Conservation (phyloP, 2,329 filamentous ascomycete species). For the Stagonosporopsis rhizophila region DNA sequence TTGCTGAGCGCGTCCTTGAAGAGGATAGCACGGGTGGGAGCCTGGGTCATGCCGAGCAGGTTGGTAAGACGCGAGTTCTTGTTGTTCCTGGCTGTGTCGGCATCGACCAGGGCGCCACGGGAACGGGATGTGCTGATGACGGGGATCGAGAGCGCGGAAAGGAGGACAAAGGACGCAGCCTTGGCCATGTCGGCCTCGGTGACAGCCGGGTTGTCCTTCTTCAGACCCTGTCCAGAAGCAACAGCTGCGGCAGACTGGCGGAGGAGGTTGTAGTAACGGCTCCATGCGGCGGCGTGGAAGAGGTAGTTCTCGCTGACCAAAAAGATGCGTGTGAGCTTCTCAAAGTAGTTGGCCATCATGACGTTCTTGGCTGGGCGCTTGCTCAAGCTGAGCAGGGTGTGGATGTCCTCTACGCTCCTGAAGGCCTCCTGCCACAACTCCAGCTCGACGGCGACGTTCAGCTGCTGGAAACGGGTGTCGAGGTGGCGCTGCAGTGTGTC, state of each 20-base stretch:
- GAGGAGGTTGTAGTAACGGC: conserved; percentile 94
- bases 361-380: conserved; percentile 98
- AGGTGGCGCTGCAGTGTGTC: conserved; percentile 97
- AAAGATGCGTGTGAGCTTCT: conserved; percentile 98
- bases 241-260: conserved; percentile 87
- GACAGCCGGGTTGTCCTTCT: conserved; percentile 91
- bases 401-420: conserved; percentile 98
- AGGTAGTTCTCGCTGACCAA: conserved; percentile 99
- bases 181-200: conserved; percentile 91
- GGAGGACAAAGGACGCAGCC: conserved; percentile 91
- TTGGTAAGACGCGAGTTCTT: conserved; percentile 98
- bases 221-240: conserved; percentile 83
- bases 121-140: conserved; percentile 99
- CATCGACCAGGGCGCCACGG: conserved; percentile 92
- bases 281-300: conserved; percentile 98
- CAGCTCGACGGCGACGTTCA: conserved; percentile 96
- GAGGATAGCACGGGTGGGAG: conserved; percentile 85
- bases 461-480: conserved; percentile 96
- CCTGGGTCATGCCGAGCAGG: conserved; percentile 88
- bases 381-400: conserved; percentile 95
- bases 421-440: conserved; percentile 99
- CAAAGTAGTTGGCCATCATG: conserved; percentile 99
- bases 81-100: conserved; percentile 96
- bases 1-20: conserved; percentile 98
- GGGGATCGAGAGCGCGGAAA: conserved; percentile 95